These are phyloP conservation scores for Penicillium expansum DNA, from an alignment of 2,329 filamentous ascomycete genomes.

Conservation along the genomic window DNA sequence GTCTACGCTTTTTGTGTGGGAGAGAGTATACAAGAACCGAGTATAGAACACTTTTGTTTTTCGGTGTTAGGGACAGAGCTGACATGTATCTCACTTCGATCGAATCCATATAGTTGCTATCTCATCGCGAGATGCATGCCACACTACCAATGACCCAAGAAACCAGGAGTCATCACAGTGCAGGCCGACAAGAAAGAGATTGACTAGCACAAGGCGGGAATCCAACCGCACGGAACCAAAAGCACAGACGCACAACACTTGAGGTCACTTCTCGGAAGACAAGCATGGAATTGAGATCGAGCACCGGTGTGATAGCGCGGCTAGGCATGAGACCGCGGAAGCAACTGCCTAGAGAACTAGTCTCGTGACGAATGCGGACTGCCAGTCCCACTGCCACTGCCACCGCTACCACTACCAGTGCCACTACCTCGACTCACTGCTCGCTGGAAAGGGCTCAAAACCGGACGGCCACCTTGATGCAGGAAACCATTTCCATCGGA, in stretches of 20 bases:
- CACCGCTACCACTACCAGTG: constrained; percentile 43
- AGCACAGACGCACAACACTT: constrained; percentile 9
- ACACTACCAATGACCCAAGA: background rate
- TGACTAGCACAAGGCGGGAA: constrained; percentile 7
- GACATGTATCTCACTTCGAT: constrained; percentile 19
- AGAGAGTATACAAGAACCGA: constrained; percentile 4
- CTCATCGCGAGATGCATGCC: constrained; percentile 13
- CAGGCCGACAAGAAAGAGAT: constrained; percentile 9
- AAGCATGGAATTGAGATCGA: constrained; percentile 2
- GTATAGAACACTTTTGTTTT: constrained; percentile 23
- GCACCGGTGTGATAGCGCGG: background rate
- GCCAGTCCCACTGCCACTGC: constrained; percentile 40
- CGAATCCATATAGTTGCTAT: constrained; percentile 12
- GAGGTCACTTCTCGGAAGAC: constrained; percentile 6
- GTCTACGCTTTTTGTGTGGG: constrained; percentile 7
- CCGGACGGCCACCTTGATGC: constrained; percentile 38
- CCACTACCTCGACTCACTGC: constrained; percentile 51
- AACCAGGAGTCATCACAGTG: constrained; percentile 4
- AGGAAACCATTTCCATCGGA: constrained; percentile 33
- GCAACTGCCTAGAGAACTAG: constrained; percentile 19
- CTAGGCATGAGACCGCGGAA: constrained; percentile 3
- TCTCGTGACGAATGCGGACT: constrained; percentile 41
- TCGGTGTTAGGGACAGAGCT: constrained; percentile 17
- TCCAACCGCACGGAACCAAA: constrained; percentile 11
- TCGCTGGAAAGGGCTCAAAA: constrained; percentile 40